Base-by-base conservation (phyloP, 2,329 filamentous ascomycete species). In the Incumbomyces delicatus region DNA sequence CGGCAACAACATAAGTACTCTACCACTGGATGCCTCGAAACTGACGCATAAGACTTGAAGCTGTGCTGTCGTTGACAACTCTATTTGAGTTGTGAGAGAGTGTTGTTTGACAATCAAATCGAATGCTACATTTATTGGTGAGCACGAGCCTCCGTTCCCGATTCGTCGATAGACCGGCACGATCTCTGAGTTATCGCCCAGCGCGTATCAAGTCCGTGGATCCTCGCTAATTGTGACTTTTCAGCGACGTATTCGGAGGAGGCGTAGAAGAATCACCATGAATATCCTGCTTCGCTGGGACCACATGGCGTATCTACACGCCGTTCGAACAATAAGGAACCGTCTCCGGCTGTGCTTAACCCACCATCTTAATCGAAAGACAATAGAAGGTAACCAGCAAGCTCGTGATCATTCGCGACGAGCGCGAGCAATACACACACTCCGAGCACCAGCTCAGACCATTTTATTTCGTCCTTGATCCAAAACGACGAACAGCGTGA, bases 1-100 rank as follows among this genome's bases (percentile, higher is more conserved):
- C 58, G 85, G 85, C 5, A 89, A 88, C 58, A 65, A 72, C 13
- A 76, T 89, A 14, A 57, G 63, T 41, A 67, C 57, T 48, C 44
- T 57, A 17, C 50, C 50, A 4, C 33, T 53, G 18, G 18, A 35
- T 30, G 32, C 14, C 7, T 12, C 41, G 18, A 13, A 11, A 5
- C 35, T 6, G 17, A 13, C 6, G 30, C 14, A 10, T 40, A 13
- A 13, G 7, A n/a, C 38, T 29, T 27, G 4, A 14, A n/a, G 11
- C 11, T 3, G 14, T 20, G 17, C 14, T 14, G 17, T 16, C 18
- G 36, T 10, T 12, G 36, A 12, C 36, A 14, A 18, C 16, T 12
- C 6, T 12, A 12, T 20, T 35, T 17, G 33, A 35, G 33, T 11
- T 35, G 33, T 5, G 16, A 35, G 12, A n/a, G 33, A 27, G 22